Base-by-base conservation (phyloP, 768 basidiomycete species). In the Amyloporia xantha region DNA sequence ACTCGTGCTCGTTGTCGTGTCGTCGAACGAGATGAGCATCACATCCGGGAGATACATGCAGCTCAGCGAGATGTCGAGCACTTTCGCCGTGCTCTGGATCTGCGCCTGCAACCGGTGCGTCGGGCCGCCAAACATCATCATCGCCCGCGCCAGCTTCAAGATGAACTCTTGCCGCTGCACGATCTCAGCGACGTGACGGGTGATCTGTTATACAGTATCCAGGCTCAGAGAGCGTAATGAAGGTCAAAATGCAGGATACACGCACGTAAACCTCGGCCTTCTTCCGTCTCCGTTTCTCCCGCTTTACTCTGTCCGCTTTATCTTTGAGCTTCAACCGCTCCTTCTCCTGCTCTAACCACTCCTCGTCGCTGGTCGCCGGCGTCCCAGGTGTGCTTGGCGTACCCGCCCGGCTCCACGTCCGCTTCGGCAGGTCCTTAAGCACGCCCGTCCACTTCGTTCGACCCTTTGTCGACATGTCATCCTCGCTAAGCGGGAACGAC, bases 61-160 rank as follows among this genome's bases (percentile, higher is more conserved):
- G 59, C 79, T 81, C 40, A 81, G 73, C 54, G 77, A 74, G 50
- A 92, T 73, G 53, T 92, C 89, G 21, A 93, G 76, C 12, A 91
- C 86, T 5, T 74, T 75, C 12, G 82, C 87, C 1, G 89, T 87
- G 12, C 84, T 81, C 60, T 82, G 79, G 48, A 92, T 81, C 62
- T 92, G 89, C 1, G 86, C 76, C 58, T 84, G 87, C 17, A 93
- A 73, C 36, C 90, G 84, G 63, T 94, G 88, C 11, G 84, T 78
- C 17, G 89, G 87, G 4, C 82, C 84, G 9, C 89, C 90, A 55
- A 88, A 91, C 78, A 86, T 88, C 87, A 92, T 93, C 75, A 93
- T 81, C 9, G 87, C 81, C 44, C 87, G 78, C 5, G 84, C 78
- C 24, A 92, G 77, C 70, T 91, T 91, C 64, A 91, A 68, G 43